Evolutionary conservation across 345 rosid genomes (phyloP).

Genomic region (Populus simonii): DNA sequence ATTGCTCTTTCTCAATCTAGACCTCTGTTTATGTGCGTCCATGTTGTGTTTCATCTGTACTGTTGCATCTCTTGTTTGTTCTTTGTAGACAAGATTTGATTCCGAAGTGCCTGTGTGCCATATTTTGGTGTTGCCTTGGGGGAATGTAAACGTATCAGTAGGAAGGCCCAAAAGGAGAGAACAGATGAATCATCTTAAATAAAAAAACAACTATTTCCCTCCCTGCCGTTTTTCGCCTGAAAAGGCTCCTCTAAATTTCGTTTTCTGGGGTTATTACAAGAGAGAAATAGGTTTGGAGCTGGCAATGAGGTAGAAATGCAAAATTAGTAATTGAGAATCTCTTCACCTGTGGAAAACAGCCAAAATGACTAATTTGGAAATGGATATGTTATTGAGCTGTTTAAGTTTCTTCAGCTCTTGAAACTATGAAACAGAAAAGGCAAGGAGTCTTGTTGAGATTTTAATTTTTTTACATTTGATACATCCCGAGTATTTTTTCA

Average conservation of each 20-base stretch:
- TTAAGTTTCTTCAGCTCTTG: background rate
- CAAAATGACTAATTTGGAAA: background rate
- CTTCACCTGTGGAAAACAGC: background rate
- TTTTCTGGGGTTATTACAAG: background rate
- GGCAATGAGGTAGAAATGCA: background rate
- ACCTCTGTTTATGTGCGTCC: background rate
- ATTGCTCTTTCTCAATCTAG: background rate
- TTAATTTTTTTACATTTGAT: background rate
- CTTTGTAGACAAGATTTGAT: background rate
- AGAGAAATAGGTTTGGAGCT: background rate
- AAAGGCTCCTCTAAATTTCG: background rate
- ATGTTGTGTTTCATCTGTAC: background rate
- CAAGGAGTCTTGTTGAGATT: background rate
- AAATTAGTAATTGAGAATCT: background rate
- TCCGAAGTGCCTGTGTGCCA: background rate
- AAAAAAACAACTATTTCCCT: background rate
- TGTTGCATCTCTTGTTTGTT: background rate
- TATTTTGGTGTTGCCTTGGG: background rate
- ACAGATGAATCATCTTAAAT: background rate
- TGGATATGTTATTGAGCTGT: background rate
- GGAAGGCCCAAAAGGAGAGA: background rate
- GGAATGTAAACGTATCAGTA: background rate
- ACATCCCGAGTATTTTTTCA: background rate
- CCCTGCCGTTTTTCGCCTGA: background rate
- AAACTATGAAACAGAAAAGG: background rate